Percentiles rank a stretch among this genome's conserved stretches.
Evolutionary conservation across 2,329 filamentous ascomycete genomes (phyloP).

Genomic region (Alternaria gansuensis): DNA sequence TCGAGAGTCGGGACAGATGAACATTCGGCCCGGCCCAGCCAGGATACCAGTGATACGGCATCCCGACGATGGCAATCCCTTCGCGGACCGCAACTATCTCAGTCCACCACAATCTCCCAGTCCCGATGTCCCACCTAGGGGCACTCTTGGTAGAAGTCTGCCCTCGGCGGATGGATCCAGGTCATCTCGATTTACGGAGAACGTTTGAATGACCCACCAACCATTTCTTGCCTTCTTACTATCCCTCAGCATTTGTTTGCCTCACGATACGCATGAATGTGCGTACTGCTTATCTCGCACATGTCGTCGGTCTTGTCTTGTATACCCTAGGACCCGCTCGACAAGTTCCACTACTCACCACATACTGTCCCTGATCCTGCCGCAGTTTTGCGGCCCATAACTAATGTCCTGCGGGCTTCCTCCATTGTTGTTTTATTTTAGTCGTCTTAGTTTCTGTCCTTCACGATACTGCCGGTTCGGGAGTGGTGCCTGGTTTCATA

Average conservation of each 20-base stretch:
- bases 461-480: slow-evolving; percentile 26
- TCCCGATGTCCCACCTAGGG: slow-evolving; percentile 37
- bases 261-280: slow-evolving; percentile 41
- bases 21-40: slow-evolving; percentile 65
- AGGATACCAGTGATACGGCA: slow-evolving; percentile 68
- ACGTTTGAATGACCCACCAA: slow-evolving; percentile 49
- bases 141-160: slow-evolving; percentile 55
- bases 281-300: slow-evolving; percentile 30
- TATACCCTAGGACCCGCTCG: slow-evolving; percentile 33
- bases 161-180: slow-evolving; percentile 58
- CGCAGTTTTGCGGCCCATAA: slow-evolving; percentile 22
- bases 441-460: slow-evolving; percentile 14
- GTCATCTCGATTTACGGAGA: slow-evolving; percentile 59
- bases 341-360: slow-evolving; percentile 22
- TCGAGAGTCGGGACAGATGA: slow-evolving; percentile 39
- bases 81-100: slow-evolving; percentile 35
- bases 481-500: slow-evolving; percentile 29
- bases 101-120: slow-evolving; percentile 55
- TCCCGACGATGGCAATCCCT: slow-evolving; percentile 42
- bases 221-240: slow-evolving; percentile 32
- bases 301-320: slow-evolving; percentile 26
- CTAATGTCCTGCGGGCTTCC: slow-evolving; percentile 35
- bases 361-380: slow-evolving; percentile 35
- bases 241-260: slow-evolving; percentile 32
- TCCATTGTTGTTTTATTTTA: slow-evolving; percentile 13